These are phyloP conservation scores for Hansfordia pulvinata DNA, from an alignment of 2,329 filamentous ascomycete genomes.

Conservation along the genomic window DNA sequence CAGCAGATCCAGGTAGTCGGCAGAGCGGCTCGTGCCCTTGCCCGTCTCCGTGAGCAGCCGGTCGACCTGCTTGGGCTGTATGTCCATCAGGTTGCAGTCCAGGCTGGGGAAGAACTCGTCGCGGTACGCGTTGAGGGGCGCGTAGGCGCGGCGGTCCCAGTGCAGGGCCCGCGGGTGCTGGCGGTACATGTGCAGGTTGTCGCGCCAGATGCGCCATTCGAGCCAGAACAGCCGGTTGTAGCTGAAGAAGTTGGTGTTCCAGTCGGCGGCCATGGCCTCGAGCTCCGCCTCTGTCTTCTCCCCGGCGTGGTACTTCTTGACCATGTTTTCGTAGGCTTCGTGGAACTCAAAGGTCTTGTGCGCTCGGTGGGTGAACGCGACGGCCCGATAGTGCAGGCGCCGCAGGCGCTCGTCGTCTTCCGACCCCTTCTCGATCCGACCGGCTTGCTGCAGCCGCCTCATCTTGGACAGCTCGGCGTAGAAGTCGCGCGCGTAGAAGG, in stretches of 20 bases:
- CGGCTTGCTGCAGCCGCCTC: conserved; percentile 12
- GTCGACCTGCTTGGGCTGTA: conserved; percentile 44
- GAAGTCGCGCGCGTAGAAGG: conserved; percentile 5
- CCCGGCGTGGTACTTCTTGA: conserved; percentile 4
- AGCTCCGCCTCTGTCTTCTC: conserved; percentile 11
- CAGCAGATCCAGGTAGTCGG: conserved; percentile 40
- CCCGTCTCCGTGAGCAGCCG: conserved; percentile 33
- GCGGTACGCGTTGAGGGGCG: conserved; percentile 46
- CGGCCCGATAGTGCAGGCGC: conserved; percentile 8
- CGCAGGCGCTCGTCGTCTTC: conserved; percentile 7
- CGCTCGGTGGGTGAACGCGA: conserved; percentile 7
- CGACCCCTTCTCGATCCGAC: conserved; percentile 7
- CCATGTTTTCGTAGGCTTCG: conserved; percentile 4
- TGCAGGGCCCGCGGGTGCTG: conserved; percentile 37
- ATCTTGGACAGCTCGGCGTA: conserved; percentile 19
- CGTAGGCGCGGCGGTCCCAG: conserved; percentile 59
- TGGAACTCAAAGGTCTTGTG: conserved; percentile 2
- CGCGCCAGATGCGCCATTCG: conserved; percentile 27
- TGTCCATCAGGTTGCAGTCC: conserved; percentile 47
- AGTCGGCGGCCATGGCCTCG: conserved; percentile 16
- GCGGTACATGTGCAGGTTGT: conserved; percentile 38
- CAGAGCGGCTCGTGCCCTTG: conserved; percentile 21
- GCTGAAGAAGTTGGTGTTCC: conserved; percentile 18
- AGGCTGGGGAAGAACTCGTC: conserved; percentile 56
- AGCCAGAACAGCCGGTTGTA: conserved; percentile 6